Conservation (phyloP, 2,329 filamentous ascomycete genomes). For the Ophiostoma novo-ulmi region DNA sequence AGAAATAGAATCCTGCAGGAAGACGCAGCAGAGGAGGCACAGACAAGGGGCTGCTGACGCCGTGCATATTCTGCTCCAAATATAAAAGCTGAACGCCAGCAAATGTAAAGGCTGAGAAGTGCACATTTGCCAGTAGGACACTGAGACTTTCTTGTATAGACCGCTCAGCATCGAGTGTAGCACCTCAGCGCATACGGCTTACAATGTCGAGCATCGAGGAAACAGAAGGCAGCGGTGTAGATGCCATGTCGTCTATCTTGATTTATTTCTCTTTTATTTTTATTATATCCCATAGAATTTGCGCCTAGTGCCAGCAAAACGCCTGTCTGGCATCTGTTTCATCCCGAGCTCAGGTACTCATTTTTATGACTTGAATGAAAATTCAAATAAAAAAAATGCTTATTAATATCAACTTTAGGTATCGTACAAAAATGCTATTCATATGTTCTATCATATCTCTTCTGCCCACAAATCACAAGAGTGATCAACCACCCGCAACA, state of each 20-base stretch:
- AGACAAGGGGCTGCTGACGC: neutral
- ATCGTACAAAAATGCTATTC: neutral
- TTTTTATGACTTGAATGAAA: neutral
- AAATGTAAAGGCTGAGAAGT: neutral
- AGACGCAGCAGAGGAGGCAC: neutral
- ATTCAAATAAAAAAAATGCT: neutral
- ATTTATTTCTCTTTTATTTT: neutral
- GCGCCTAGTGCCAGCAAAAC: neutral
- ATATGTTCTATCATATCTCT: neutral
- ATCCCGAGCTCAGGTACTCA: neutral
- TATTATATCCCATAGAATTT: neutral
- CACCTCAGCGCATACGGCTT: neutral
- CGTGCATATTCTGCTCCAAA: neutral
- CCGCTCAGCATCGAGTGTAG: neutral
- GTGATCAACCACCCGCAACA: slow-evolving; percentile 64
- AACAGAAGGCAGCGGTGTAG: neutral
- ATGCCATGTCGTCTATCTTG: neutral
- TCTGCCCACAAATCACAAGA: neutral
- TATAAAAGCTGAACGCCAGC: neutral
- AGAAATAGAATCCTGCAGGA: neutral
- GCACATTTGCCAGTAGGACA: neutral
- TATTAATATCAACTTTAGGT: neutral
- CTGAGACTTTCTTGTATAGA: neutral
- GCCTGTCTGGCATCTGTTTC: slow-evolving; percentile 18
- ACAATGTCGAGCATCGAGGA: slow-evolving; percentile 2